A percentile compares a stretch with the other conserved stretches of the same genome.
Evolutionary conservation across 495 filamentous ascomycete species (phyloP).

Genomic region (Ascobolus immersus): DNA sequence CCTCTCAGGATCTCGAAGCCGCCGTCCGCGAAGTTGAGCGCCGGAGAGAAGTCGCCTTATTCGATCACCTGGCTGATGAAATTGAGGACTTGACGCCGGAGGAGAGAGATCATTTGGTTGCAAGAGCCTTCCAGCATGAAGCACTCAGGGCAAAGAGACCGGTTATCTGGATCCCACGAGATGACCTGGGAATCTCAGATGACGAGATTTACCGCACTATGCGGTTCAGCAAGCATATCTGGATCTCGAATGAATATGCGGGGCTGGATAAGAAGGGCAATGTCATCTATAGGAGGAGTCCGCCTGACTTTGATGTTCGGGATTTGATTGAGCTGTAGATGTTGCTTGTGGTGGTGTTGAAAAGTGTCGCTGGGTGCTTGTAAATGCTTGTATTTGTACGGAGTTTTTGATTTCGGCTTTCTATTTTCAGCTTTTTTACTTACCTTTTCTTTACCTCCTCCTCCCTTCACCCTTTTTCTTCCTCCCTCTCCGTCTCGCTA

Average conservation of each 20-base stretch:
- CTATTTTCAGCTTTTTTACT: not conserved
- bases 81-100: constrained; percentile 84
- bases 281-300: constrained; percentile 68
- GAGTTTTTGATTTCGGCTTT: constrained; percentile 2
- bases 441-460: not conserved
- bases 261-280: constrained; percentile 59
- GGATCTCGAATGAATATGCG: constrained; percentile 82
- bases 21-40: constrained; percentile 27
- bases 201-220: constrained; percentile 66
- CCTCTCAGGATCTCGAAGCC: constrained; percentile 2
- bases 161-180: constrained; percentile 80
- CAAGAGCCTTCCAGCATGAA: constrained; percentile 72
- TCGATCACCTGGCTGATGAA: constrained; percentile 65
- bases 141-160: constrained; percentile 67
- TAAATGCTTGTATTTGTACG: constrained; percentile 1
- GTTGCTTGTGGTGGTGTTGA: not conserved
- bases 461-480: not conserved
- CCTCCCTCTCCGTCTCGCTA: not conserved
- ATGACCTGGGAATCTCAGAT: constrained; percentile 71
- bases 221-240: constrained; percentile 55
- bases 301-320: constrained; percentile 76
- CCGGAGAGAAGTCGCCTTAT: constrained; percentile 48
- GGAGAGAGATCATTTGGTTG: constrained; percentile 65
- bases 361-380: not conserved
- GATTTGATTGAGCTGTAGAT: constrained; percentile 60